Evolutionary conservation across 2,329 filamentous ascomycete genomes (phyloP), one percentile per base, ranked within the genome.

Genomic region (Fonsecaea pedrosoi): DNA sequence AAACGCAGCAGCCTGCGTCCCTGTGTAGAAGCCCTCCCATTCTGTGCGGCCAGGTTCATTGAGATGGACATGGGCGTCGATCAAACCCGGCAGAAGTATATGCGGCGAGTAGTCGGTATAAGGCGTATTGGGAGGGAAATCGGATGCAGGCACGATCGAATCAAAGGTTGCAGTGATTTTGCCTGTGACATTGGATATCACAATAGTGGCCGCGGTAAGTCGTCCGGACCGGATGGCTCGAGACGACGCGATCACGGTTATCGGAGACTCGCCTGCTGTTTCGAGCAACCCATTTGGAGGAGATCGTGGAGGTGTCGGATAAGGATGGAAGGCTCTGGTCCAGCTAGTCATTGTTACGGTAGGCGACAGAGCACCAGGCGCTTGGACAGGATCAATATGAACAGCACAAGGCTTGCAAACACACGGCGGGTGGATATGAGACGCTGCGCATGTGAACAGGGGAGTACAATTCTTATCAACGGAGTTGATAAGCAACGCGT

Each of bases 21-120:
- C 95, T 0, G 94, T 97, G 83, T 90, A 91, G 83, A 99, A 99
- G 10, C 95, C 95, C 77, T 99, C 95, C 95, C 95, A 98, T 86
- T 97, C 94, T 60, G 94, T 97, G 65, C 95, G 87, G 50, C 95
- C 95, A 0, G 95, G 95, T 81, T 99, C 95, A 76, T 98, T 98
- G 73, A 98, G 87, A 81, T 99, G 95, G 42, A 99, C 95, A 78
- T 99, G 95, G 40, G 95, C 94, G 78, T 99, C 95, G 18, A 99
- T 94, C 35, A 99, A 84, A 21, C 95, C 95, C 0, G 95, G 95
- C 38, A 98, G 85, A 45, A 99, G 83, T 55, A 98, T 85, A 78
- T 90, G 86, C 10, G 94, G 92, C 25, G 91, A 92, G 80, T 97
- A 89, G 82, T 99, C 90, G 72, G 87, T 85, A 79, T 98, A 98